Conservation (phyloP, 495 filamentous ascomycete genomes). For the Annulohypoxylon stygium region DNA sequence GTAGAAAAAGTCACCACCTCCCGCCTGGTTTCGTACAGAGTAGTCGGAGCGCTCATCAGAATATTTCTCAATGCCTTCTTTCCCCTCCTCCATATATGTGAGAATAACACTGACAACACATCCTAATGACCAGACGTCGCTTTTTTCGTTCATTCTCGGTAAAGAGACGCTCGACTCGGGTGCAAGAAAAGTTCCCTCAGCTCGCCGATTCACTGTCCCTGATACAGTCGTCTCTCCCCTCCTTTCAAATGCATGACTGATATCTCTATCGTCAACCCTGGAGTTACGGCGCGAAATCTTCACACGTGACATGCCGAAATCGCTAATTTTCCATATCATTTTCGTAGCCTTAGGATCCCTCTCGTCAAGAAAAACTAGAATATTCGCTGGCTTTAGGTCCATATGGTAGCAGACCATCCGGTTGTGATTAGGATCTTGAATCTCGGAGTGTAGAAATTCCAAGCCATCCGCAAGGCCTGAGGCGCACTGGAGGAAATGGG, state of each 20-base stretch:
- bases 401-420: slow-evolving; percentile 56
- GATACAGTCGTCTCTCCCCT: slow-evolving; percentile 34
- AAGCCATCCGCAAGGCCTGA: slow-evolving; percentile 52
- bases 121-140: slow-evolving; percentile 57
- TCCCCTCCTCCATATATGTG: slow-evolving; percentile 52
- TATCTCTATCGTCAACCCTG: slow-evolving; percentile 40
- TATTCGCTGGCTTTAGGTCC: slow-evolving; percentile 57
- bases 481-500: slow-evolving; percentile 46
- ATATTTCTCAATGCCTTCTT: slow-evolving; percentile 48
- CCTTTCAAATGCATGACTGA: slow-evolving; percentile 40
- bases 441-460: slow-evolving; percentile 54
- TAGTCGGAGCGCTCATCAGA: slow-evolving; percentile 29
- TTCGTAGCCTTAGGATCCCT: slow-evolving; percentile 21
- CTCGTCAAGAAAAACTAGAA: slow-evolving; percentile 51
- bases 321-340: slow-evolving; percentile 56
- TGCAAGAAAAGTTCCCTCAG: slow-evolving; percentile 52
- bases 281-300: slow-evolving; percentile 35
- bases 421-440: slow-evolving; percentile 44
- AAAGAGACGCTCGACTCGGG: slow-evolving; percentile 47
- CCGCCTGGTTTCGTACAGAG: slow-evolving; percentile 33
- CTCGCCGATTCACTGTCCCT: slow-evolving; percentile 40
- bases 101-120: slow-evolving; percentile 56
- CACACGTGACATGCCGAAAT: slow-evolving; percentile 57
- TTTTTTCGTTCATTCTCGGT: slow-evolving; percentile 50
- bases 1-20: slow-evolving; percentile 52